Evolutionary conservation across 2,329 filamentous ascomycete species (phyloP), one percentile per base, ranked within the genome.

Genomic region (Zasmidium citrigriseum): DNA sequence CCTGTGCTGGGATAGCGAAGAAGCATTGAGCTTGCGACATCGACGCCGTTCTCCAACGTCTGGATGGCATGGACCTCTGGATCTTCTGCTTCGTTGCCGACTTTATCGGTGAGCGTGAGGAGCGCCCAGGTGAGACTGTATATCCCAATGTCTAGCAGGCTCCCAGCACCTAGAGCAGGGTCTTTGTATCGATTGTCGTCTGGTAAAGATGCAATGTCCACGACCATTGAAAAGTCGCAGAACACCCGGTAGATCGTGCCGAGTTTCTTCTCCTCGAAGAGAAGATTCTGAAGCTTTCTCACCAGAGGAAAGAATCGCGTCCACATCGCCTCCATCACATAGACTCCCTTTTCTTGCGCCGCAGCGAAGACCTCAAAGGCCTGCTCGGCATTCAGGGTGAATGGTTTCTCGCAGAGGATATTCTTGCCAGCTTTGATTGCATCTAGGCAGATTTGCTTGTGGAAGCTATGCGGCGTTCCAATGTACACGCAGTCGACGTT

Each of bases 261-360:
- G 38, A 80, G 72, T 12, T 63, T 68, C 46, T 74, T 75, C 4
- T 80, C 74, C 18, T 74, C 66, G 49, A 79, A 74, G 0, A 81
- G 54, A 0, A 77, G 45, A 11, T 67, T 65, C 46, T 71, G 70
- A 0, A 80, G 57, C 4, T 70, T 66, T 34, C 64, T 66, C 1
- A 76, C 68, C 1, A 80, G 62, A 0, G 78, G 76, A 18, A 72
- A 76, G 66, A 76, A 76, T 11, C 78, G 74, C 2, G 75, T 75
- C 78, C 78, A 80, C 74, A 80, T 75, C 11, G 77, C 78, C 62
- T 81, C 78, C 69, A 77, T 76, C 22, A 81, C 62, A 55, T 76
- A 81, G 2, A 80, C 73, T 9, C 74, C 73, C 57, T 76, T 76
- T 24, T 62, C 57, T 56, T 71, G 68, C 0, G 78, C 78, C 0